Evolutionary conservation across 2,329 filamentous ascomycete genomes (phyloP).

Genomic region (Cladophialophora immunda): DNA sequence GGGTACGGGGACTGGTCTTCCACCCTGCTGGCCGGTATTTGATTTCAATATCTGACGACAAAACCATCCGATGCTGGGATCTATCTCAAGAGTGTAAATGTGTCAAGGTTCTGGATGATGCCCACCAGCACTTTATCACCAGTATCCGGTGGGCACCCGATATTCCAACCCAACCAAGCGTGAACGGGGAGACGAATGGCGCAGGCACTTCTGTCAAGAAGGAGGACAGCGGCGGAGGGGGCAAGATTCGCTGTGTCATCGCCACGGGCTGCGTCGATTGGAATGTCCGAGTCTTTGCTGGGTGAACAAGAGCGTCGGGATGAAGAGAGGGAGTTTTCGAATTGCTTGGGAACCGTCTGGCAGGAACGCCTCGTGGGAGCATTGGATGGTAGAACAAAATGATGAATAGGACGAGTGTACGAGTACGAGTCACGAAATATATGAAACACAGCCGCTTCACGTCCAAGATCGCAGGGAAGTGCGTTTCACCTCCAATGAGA

Average conservation of each 20-base stretch:
- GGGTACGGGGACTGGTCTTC: constrained; percentile 86
- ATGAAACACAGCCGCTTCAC: constrained; percentile 13
- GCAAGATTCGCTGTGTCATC: constrained; percentile 82
- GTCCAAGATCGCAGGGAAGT: not conserved
- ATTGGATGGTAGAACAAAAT: constrained; percentile 31
- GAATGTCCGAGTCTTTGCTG: constrained; percentile 79
- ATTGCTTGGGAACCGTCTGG: constrained; percentile 11
- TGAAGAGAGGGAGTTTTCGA: not conserved
- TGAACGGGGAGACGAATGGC: constrained; percentile 33
- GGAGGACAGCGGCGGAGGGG: constrained; percentile 59
- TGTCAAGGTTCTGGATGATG: constrained; percentile 80
- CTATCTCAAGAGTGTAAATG: constrained; percentile 88
- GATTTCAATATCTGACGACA: constrained; percentile 86
- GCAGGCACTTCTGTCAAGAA: constrained; percentile 58
- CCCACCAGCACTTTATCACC: constrained; percentile 84
- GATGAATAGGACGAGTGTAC: constrained; percentile 31
- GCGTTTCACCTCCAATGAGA: not conserved
- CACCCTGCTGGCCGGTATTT: constrained; percentile 93
- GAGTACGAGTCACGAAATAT: constrained; percentile 36
- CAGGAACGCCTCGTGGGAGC: constrained; percentile 8
- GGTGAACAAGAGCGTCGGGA: constrained; percentile 25
- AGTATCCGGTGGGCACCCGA: constrained; percentile 88
- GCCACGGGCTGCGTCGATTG: constrained; percentile 87
- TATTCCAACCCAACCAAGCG: constrained; percentile 49
- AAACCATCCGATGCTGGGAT: constrained; percentile 94